These are phyloP conservation scores for Apophysomyces elegans DNA, from an alignment of 371 early-diverging fungal genomes.

Conservation along the genomic window DNA sequence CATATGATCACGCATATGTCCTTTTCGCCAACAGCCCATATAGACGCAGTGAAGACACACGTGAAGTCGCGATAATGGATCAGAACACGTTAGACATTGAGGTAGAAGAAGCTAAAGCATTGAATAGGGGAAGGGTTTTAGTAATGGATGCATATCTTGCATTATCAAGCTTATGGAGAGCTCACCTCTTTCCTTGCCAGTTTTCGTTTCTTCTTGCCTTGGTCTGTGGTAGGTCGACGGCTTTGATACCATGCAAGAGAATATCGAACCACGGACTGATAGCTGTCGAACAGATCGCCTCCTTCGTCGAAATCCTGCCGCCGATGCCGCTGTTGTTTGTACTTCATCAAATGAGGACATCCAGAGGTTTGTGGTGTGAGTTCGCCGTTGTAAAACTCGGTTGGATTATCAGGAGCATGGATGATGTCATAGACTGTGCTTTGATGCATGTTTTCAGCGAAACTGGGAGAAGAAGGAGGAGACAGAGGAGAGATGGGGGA, in stretches of 20 bases:
- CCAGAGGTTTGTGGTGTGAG: slow-evolving; percentile 33
- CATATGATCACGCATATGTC: slow-evolving; percentile 69
- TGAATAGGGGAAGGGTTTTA: not conserved
- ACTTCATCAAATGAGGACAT: slow-evolving; percentile 38
- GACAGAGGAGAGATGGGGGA: slow-evolving; percentile 28
- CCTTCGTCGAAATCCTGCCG: slow-evolving; percentile 21
- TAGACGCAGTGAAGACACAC: slow-evolving; percentile 78
- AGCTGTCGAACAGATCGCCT: slow-evolving; percentile 33
- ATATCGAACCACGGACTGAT: slow-evolving; percentile 38
- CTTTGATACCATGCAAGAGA: slow-evolving; percentile 44
- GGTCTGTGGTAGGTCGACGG: slow-evolving; percentile 1
- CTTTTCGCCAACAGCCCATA: slow-evolving; percentile 68
- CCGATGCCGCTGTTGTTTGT: slow-evolving; percentile 31
- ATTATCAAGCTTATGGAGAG: not conserved
- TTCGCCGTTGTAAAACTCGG: slow-evolving; percentile 35
- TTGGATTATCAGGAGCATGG: slow-evolving; percentile 39
- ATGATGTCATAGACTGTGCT: slow-evolving; percentile 42
- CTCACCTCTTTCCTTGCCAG: slow-evolving; percentile 18
- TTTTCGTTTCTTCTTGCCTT: slow-evolving; percentile 27
- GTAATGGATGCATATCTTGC: slow-evolving; percentile 12
- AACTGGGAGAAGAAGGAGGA: slow-evolving; percentile 26
- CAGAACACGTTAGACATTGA: slow-evolving; percentile 66
- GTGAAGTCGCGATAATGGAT: slow-evolving; percentile 72
- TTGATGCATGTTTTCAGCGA: slow-evolving; percentile 16
- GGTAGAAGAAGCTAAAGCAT: slow-evolving; percentile 67